phyloP scores from a whole-genome alignment of 306 rosid genomes.

The Begonia loranthoides region DNA sequence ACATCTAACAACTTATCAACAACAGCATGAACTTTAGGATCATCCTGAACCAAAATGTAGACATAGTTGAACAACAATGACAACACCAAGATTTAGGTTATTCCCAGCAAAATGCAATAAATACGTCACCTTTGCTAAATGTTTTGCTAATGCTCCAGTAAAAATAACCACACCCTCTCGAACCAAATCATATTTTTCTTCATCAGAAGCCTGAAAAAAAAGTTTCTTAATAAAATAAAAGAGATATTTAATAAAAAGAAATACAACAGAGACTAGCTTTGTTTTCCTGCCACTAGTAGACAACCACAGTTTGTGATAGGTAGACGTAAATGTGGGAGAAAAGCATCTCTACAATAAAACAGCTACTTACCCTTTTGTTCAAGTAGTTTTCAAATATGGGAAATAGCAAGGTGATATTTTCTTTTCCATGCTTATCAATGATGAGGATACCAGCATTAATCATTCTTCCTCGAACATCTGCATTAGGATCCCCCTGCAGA shows the following conservation, averaged over 20 bases:
- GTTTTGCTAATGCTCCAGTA: slow-evolving; percentile 94
- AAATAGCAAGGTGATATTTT: slow-evolving; percentile 70
- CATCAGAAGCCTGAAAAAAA: slow-evolving; percentile 57
- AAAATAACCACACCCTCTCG: slow-evolving; percentile 99
- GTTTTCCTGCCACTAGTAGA: no score
- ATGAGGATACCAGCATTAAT: slow-evolving; percentile 89
- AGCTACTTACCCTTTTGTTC: slow-evolving; percentile 58
- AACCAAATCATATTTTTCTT: slow-evolving; percentile 89
- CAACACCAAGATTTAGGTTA: no score
- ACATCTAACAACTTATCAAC: slow-evolving; percentile 94
- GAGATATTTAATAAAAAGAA: slow-evolving; percentile 9
- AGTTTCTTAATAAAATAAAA: neutral
- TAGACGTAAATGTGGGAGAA: neutral
- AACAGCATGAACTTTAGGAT: slow-evolving; percentile 83
- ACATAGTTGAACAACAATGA: neutral
- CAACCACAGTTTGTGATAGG: no score
- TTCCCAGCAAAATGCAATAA: no score
- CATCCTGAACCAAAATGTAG: slow-evolving; percentile 47
- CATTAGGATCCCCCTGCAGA: slow-evolving; percentile 89
- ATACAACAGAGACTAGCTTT: no score
- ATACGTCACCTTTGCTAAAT: slow-evolving; percentile 63
- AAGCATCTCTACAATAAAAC: slow-evolving; percentile 7
- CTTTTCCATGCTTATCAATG: slow-evolving; percentile 88
- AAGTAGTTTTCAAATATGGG: slow-evolving; percentile 94
- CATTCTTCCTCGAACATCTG: slow-evolving; percentile 95